Evolutionary conservation across 129 eudicot species (phyloP).

Genomic region (Centrapalus pauciflorus): DNA sequence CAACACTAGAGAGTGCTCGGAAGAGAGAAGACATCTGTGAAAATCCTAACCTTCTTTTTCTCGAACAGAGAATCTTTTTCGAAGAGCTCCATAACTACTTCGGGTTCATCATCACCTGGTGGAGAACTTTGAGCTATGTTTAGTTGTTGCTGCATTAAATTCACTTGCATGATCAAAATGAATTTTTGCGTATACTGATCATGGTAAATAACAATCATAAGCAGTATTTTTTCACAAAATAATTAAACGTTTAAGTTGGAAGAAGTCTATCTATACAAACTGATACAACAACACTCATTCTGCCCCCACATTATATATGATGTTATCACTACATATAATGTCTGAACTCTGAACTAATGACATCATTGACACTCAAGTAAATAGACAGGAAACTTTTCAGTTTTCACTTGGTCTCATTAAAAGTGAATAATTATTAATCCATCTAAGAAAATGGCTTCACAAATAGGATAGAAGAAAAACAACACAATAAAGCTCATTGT

Average conservation of each 20-base stretch:
- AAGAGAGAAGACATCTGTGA: background rate
- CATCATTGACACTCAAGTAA: background rate
- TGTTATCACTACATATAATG: background rate
- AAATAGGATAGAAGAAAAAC: background rate
- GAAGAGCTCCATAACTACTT: conserved; percentile 48
- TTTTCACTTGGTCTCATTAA: background rate
- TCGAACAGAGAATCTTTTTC: conserved; percentile 51
- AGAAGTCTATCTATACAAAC: background rate
- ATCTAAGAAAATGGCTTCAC: background rate
- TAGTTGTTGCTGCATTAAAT: conserved; percentile 33
- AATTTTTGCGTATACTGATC: background rate
- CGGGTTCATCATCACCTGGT: conserved; percentile 30
- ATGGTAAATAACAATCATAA: background rate
- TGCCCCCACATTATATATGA: background rate
- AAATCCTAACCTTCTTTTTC: conserved; percentile 56
- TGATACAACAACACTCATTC: background rate
- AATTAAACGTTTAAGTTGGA: background rate
- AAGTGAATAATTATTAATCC: background rate
- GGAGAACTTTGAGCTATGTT: background rate
- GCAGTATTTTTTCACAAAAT: background rate
- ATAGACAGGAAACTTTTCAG: background rate
- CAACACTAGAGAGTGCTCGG: background rate
- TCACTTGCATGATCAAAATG: background rate
- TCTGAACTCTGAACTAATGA: background rate
- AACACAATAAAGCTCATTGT: background rate